Base-by-base conservation (phyloP, 1,139 yeast species). In the Sugiyamaella pinicola region DNA sequence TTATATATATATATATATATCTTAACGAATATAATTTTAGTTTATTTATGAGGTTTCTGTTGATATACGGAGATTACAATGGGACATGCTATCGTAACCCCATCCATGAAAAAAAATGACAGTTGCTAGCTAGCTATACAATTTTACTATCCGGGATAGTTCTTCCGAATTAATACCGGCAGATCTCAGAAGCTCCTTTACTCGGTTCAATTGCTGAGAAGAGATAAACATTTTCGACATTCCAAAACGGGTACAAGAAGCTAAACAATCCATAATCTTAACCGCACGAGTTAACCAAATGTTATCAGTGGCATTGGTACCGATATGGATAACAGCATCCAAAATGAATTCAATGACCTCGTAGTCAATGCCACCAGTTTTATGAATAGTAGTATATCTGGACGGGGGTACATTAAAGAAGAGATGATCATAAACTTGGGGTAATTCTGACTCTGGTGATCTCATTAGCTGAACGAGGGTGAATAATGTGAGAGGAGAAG, bases 331-430 rank as follows among this genome's bases (percentile, higher is more conserved):
- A 2, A 76, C 72, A 0, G 85, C 79, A 47, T 80, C 81, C 10
- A 84, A 56, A 49, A 75, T 74, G 58, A 82, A 80, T 24, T 76
- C 77, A 13, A 85, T 67, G 53, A 81, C 76, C 15, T 79, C 82
- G 0, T 80, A 67, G 54, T 85, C 91, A 0, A 85, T 68, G 0
- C 88, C 88, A 2, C 79, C 75, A 1, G 65, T 57, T 1, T 67
- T 61, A 56, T 80, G 82, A 2, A 81, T 63, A 9, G 26, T 24
- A 9, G 34, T n/a, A 33, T 50, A 54, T 13, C 44, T 39, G 1
- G 65, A 63, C 0, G 61, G 46, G 0, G 73, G 58, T 1, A 71
- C 61, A 1, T 81, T 54, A 1, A 59, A 53, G 12, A 81, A 63
- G 7, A 82, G 72, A 57, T 74, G 79, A 17, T 62, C 53, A 56